Conservation (phyloP, 441 rosid species). For the Arabidopsis hybrid region DNA sequence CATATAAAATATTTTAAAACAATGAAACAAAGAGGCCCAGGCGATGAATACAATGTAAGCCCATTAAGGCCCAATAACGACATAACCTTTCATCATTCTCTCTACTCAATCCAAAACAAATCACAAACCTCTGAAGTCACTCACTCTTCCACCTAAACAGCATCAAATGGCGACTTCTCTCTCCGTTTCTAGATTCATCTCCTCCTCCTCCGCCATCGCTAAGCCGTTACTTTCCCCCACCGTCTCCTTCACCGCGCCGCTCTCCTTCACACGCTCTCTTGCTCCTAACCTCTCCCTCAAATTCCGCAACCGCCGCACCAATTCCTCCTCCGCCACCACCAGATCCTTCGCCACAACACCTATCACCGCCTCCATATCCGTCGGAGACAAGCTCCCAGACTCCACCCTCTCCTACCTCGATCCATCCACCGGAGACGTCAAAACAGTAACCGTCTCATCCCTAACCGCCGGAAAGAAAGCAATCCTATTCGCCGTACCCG, state of each 20-base stretch:
- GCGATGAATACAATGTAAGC: not conserved
- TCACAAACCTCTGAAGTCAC: constrained; percentile 6
- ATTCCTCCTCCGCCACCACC: constrained; percentile 32
- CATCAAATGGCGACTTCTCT: constrained; percentile 67
- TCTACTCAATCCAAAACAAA: constrained; percentile 5
- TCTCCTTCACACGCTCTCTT: constrained; percentile 49
- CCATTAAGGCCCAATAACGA: constrained; percentile 33
- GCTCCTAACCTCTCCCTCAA: constrained; percentile 42
- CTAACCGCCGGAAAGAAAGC: constrained; percentile 76
- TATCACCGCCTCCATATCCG: constrained; percentile 61
- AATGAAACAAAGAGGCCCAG: not conserved
- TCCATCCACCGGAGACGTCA: constrained; percentile 61
- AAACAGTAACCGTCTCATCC: constrained; percentile 72
- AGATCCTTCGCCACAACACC: constrained; percentile 36
- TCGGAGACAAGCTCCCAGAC: constrained; percentile 81
- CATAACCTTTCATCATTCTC: not conserved
- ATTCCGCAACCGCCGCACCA: constrained; percentile 47
- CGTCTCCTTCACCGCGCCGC: constrained; percentile 35
- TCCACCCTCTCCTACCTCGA: constrained; percentile 86
- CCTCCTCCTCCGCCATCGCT: constrained; percentile 48
- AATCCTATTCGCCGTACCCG: constrained; percentile 87
- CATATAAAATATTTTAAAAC: too few relatives aligned
- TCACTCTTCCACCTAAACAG: constrained; percentile 24
- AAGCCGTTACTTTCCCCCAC: constrained; percentile 42
- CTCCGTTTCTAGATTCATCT: constrained; percentile 62